Base-by-base conservation (phyloP, 1,284 basidiomycete species). In the Ustilago trichophora region DNA sequence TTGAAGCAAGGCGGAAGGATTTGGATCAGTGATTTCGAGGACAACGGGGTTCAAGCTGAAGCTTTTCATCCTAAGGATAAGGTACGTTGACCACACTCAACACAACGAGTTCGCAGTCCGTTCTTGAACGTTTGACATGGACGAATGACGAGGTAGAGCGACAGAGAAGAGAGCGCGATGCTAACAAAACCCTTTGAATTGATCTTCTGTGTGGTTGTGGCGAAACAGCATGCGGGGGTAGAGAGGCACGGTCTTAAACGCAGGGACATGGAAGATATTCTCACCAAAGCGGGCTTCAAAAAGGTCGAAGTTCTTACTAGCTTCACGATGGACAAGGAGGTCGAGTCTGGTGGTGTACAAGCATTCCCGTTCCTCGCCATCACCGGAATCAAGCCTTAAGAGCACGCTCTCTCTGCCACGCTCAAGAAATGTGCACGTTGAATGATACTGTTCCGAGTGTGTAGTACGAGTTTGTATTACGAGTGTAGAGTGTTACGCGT, bases 11-110 rank as follows among this genome's bases (percentile, higher is more conserved):
- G 55, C 1, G 55, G 48, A 0, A 47, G 46, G n/a, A 24, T 66
- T 7, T 69, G 66, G 66, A 56, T 63, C 27, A 54, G 48, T 4
- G 64, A 66, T 43, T 68, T 72, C 10, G 55, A 72, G 16, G 47
- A 72, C 27, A 43, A 59, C 19, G 58, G 59, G 0, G 36, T 42
- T 3, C 64, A 62, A 27, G 64, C 63, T 0, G 52, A 52, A 34
- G 37, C 38, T 33, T 72, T 67, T 19, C 65, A 67, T 47, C 64
- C 69, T 12, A 72, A 62, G 29, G 56, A 63, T 24, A 67, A 63
- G 51, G 56, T 69, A 5, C 27, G 60, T n/a, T n/a, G n/a, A n/a
- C n/a, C n/a, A n/a, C n/a, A n/a, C n/a, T n/a, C n/a, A n/a, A n/a
- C n/a, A n/a, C n/a, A n/a, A n/a, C n/a, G n/a, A n/a, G n/a, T n/a